Conservation (phyloP, 306 rosid genomes). For the Lagenaria siceraria region DNA sequence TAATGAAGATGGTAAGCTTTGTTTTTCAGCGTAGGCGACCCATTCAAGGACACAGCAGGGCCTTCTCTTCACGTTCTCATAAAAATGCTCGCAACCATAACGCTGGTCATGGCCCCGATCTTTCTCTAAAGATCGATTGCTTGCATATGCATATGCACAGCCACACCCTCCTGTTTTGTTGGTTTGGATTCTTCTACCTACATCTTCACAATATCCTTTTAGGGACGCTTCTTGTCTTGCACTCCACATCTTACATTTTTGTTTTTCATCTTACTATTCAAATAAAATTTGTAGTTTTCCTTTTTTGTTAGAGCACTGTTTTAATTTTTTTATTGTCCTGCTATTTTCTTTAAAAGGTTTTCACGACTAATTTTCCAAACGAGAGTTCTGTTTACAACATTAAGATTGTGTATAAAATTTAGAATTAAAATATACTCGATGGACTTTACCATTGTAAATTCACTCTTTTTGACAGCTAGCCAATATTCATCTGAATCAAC, state of each 20-base stretch:
- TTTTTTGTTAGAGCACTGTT: background rate
- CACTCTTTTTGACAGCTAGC: background rate
- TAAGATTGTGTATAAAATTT: background rate
- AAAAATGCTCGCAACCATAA: slow-evolving; percentile 93
- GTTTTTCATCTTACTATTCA: background rate
- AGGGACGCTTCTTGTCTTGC: background rate
- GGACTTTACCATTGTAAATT: background rate
- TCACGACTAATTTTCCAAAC: background rate
- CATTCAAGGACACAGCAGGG: slow-evolving; percentile 98
- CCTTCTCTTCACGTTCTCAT: slow-evolving; percentile 95
- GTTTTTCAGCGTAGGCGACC: slow-evolving; percentile 84
- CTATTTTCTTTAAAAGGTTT: background rate
- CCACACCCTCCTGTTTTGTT: background rate
- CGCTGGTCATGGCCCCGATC: slow-evolving; percentile 94
- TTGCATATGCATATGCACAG: background rate
- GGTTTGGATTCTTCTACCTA: background rate
- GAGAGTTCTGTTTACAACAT: background rate
- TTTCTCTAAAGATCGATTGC: slow-evolving; percentile 48
- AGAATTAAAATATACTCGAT: background rate
- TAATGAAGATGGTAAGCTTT: background rate
- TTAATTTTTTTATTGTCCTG: background rate
- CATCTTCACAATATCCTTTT: background rate
- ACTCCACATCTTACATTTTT: background rate
- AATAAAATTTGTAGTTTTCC: background rate
- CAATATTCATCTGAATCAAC: background rate